Conservation (phyloP, 495 filamentous ascomycete genomes). For the Bryoglossum gracile region DNA sequence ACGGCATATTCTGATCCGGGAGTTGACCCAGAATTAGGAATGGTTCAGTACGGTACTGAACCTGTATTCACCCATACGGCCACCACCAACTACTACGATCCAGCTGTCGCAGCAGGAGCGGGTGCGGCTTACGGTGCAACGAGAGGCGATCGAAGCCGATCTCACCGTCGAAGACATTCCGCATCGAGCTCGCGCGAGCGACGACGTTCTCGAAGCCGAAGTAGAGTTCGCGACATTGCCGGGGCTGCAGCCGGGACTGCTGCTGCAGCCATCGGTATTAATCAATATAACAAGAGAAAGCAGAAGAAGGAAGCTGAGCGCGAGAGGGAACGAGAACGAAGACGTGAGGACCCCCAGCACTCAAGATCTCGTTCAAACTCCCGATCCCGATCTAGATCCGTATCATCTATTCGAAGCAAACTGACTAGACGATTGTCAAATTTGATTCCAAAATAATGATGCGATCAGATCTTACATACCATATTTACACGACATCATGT, state of each 20-base stretch:
- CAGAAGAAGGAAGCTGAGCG: conserved; percentile 37
- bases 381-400: conserved; percentile 20
- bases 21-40: conserved; percentile 57
- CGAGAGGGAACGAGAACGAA: conserved; percentile 28
- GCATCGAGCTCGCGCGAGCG: conserved; percentile 25
- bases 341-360: conserved; percentile 29
- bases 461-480: conserved; percentile 6
- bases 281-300: conserved; percentile 58
- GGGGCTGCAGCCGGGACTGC: conserved; percentile 62
- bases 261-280: conserved; percentile 71
- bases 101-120: conserved; percentile 21
- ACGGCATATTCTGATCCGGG: conserved; percentile 41
- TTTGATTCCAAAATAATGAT: conserved; percentile 20
- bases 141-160: conserved; percentile 37
- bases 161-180: conserved; percentile 25
- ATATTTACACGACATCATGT: conserved; percentile 5
- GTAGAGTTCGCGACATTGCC: conserved; percentile 57
- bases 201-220: conserved; percentile 46
- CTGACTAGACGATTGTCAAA: conserved; percentile 21
- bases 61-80: conserved; percentile 41
- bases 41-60: conserved; percentile 76
- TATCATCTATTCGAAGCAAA: conserved; percentile 20
- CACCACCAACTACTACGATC: conserved; percentile 35
- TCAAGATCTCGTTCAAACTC: conserved; percentile 22
- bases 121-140: conserved; percentile 36